Evolutionary conservation across 257 asterid species (phyloP).

Genomic region (Gentiana macrophylla): DNA sequence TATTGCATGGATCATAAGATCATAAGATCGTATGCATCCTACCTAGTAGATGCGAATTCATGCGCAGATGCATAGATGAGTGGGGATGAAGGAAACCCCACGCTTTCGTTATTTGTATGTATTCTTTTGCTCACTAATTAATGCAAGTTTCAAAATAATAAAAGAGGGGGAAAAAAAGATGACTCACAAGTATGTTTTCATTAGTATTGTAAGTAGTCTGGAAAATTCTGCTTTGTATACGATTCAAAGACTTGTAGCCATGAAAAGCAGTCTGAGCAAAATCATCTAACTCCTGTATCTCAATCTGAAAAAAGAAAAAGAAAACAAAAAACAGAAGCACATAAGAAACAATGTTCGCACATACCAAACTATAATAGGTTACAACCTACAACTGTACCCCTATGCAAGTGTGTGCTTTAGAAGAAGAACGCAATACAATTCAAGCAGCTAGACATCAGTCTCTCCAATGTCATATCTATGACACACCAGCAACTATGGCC

Average conservation of each 20-base stretch:
- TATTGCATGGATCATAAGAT: too few relatives aligned
- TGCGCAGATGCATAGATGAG: too few relatives aligned
- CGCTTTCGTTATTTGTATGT: too few relatives aligned
- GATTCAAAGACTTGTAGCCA: slow-evolving; percentile 88
- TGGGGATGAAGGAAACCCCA: too few relatives aligned
- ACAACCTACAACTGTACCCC: neutral
- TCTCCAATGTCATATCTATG: neutral
- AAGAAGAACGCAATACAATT: too few relatives aligned
- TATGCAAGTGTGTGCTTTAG: neutral
- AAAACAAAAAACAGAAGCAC: slow-evolving; percentile 11
- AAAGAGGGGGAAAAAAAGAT: slow-evolving; percentile 8
- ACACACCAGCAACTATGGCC: neutral
- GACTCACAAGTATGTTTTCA: slow-evolving; percentile 77
- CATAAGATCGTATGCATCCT: too few relatives aligned
- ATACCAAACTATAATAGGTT: neutral
- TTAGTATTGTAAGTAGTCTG: slow-evolving; percentile 79
- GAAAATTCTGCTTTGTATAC: slow-evolving; percentile 93
- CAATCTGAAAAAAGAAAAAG: slow-evolving; percentile 55
- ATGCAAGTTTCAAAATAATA: neutral
- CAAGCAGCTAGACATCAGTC: neutral
- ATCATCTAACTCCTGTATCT: slow-evolving; percentile 87
- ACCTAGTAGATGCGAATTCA: too few relatives aligned
- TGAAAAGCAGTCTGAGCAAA: slow-evolving; percentile 97
- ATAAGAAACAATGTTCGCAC: neutral
- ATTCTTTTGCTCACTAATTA: too few relatives aligned